Evolutionary conservation across 768 basidiomycete species (phyloP), one percentile per base, ranked within the genome.

Genomic region (Gymnopilus dilepis): DNA sequence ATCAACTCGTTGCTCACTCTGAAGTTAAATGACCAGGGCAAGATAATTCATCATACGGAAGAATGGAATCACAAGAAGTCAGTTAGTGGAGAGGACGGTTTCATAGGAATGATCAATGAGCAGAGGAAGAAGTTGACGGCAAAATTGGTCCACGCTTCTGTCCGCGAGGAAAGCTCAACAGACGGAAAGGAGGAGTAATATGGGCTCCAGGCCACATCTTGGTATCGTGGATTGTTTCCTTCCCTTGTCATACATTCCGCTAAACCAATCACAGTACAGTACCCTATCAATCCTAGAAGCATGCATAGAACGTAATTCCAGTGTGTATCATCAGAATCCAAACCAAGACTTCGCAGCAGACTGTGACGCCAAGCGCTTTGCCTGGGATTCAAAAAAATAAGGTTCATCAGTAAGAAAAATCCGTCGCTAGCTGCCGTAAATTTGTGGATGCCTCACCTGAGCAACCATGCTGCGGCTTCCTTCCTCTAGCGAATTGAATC

Each of bases 301-400:
- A 9, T 37, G 2, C 34, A 37, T 3, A 37, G 3, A 31, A 22
- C 33, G 33, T 26, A 15, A 24, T 33, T 34, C 7, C 31, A 42
- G 1, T 42, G 31, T 43, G 30, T 24, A 24, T 26, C 19, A 40
- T 76, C 67, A 85, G 50, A 87, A 80, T 15, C 82, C 80, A 73
- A 90, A 86, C 88, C 89, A 90, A 30, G 80, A 78, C 74, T 87
- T 90, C 21, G 86, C 79, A 1, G 82, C 80, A 66, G 90, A 86
- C 65, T 86, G 80, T 13, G 86, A 75, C 15, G 89, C 89, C 5
- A 89, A 69, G 40, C 79, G 78, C 69, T 88, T 90, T 6, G 89
- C 88, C 85, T 89, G 55, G 17, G 59, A 40, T 33, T 26, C 17
- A 9, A 28, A 13, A 31, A 30, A 31, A 50, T 30, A 37, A 19